Conservation (phyloP, 441 rosid species). For the Flueggea neowawraea region DNA sequence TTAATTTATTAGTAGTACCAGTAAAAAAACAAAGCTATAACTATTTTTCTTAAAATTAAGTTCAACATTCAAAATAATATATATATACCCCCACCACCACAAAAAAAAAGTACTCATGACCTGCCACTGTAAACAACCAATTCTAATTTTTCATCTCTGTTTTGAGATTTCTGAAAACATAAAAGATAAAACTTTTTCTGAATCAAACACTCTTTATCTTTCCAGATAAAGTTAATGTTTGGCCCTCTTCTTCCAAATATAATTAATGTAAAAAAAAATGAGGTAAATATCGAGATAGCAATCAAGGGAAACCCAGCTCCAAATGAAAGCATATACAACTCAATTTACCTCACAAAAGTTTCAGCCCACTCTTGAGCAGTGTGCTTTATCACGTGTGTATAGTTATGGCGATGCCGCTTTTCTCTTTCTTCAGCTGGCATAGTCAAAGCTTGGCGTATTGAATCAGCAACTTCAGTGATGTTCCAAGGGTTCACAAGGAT, state of each 20-base stretch:
- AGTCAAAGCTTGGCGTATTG: conserved; percentile 82
- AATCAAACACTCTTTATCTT: too few species aligned
- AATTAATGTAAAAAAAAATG: neutral
- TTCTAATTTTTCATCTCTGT: too few species aligned
- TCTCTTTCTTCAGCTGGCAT: conserved; percentile 90
- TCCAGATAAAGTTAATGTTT: too few species aligned
- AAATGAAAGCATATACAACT: neutral
- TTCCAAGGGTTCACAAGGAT: conserved; percentile 99
- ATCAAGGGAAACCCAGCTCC: neutral
- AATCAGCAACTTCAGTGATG: conserved; percentile 97
- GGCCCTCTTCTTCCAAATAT: neutral
- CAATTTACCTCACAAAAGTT: conserved; percentile 86
- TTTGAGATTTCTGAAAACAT: too few species aligned
- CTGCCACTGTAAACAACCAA: too few species aligned
- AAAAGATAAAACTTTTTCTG: too few species aligned
- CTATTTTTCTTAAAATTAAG: too few species aligned
- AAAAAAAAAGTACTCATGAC: too few species aligned
- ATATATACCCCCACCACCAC: too few species aligned
- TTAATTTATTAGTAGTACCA: too few species aligned
- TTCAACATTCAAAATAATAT: too few species aligned
- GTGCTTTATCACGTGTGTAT: conserved; percentile 71
- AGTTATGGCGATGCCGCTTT: conserved; percentile 87
- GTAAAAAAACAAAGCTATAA: too few species aligned
- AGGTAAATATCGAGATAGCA: neutral
- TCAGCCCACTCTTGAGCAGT: conserved; percentile 99